Evolutionary conservation across 1,139 yeast genomes (phyloP).

Genomic region (Yamadazyma atmosphaerica): DNA sequence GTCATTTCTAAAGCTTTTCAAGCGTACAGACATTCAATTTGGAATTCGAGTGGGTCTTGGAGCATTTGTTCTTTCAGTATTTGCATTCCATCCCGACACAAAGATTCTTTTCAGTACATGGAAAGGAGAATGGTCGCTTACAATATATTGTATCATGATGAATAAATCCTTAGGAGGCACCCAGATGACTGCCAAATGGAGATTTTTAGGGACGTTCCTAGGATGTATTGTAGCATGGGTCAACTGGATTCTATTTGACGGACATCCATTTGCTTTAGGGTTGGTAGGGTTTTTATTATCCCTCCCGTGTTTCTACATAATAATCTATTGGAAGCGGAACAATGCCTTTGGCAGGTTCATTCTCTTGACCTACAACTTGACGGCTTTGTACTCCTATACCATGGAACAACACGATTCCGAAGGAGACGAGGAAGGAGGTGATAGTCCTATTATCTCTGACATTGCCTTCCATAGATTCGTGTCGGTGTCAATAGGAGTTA

Average conservation of each 20-base stretch:
- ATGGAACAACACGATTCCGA: conserved; percentile 60
- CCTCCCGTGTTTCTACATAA: conserved; percentile 65
- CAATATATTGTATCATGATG: conserved; percentile 81
- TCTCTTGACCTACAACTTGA: conserved; percentile 72
- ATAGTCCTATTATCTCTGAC: conserved; percentile 66
- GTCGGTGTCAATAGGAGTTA: conserved; percentile 69
- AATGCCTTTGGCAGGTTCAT: conserved; percentile 74
- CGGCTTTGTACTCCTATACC: conserved; percentile 75
- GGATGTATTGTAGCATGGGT: conserved; percentile 66
- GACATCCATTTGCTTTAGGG: conserved; percentile 55
- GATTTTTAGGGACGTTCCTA: conserved; percentile 71
- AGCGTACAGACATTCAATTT: conserved; percentile 71
- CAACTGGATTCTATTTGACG: conserved; percentile 60
- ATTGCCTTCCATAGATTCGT: conserved; percentile 78
- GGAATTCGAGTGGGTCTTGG: conserved; percentile 82
- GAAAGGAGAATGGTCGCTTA: conserved; percentile 86
- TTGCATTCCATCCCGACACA: conserved; percentile 65
- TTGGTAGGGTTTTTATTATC: conserved; percentile 60
- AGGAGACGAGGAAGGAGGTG: conserved; percentile 71
- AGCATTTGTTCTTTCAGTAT: conserved; percentile 61
- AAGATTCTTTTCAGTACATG: conserved; percentile 57
- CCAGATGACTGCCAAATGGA: conserved; percentile 72
- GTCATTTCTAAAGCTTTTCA: conserved; percentile 33
- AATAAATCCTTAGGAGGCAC: conserved; percentile 88
- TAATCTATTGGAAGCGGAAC: conserved; percentile 63